Evolutionary conservation across 345 rosid genomes (phyloP).

Genomic region (Citrus inodora): DNA sequence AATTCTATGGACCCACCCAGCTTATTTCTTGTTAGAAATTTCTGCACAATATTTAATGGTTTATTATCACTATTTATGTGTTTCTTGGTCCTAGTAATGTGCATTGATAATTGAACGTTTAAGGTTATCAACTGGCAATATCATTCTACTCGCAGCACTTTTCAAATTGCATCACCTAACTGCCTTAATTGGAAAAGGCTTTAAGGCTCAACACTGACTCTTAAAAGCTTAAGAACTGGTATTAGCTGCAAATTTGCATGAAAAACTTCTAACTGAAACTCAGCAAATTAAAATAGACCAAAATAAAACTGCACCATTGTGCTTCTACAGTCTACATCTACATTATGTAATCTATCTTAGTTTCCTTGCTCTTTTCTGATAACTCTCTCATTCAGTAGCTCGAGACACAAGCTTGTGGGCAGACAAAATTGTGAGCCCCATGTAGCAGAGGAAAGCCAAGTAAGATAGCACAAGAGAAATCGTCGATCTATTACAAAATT

Average conservation of each 20-base stretch:
- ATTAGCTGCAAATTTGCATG: background rate
- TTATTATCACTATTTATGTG: no score
- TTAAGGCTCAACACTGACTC: no score
- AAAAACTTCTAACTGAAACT: background rate
- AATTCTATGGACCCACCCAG: no score
- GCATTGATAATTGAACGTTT: no score
- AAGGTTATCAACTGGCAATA: no score
- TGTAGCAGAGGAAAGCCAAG: constrained; percentile 40
- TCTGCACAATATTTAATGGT: no score
- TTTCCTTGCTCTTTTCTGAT: background rate
- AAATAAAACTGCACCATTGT: background rate
- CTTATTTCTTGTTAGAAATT: no score
- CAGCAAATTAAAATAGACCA: background rate
- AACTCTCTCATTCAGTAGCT: background rate
- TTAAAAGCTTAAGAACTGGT: no score
- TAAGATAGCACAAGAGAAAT: constrained; percentile 42
- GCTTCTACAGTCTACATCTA: background rate
- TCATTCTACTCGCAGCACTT: no score
- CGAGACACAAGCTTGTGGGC: constrained; percentile 31
- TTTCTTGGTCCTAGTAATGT: no score
- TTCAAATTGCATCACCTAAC: no score
- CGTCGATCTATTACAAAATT: constrained; percentile 38
- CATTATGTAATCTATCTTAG: background rate
- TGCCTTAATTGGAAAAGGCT: no score
- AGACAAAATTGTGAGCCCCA: constrained; percentile 34